Base-by-base conservation (phyloP, 345 rosid genomes). In the Linum lewisii region DNA sequence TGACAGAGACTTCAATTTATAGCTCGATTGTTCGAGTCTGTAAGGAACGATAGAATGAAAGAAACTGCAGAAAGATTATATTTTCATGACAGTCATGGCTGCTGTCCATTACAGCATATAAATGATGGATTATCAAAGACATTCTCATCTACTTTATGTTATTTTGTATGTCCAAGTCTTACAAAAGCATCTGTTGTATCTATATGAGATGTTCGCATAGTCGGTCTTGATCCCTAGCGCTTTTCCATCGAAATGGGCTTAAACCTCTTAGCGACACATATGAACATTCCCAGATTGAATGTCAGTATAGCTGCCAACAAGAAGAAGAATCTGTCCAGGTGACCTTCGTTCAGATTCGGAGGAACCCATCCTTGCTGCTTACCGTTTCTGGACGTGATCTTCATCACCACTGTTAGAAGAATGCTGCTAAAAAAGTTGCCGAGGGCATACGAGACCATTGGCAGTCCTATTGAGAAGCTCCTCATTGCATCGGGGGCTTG, bases 241-340 rank as follows among this genome's bases (percentile, higher is more conserved):
- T 71, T 66, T 60, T 69, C 78, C 24, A 75, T 11, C 0, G 63
- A 45, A 36, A 58, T 51, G 42, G 25, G 32, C 70, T 71, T 64
- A 18, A 61, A 64, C 21, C 60, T 69, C 59, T 22, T 74, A 0
- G 61, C 69, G 0, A 62, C 67, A 18, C 18, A 19, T 0, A 68
- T 29, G 52, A 62, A 75, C 19, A 68, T 24, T 10, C 21, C 69
- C 21, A 72, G 66, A 26, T 72, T 62, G 0, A 71, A 19, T 6
- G 69, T 32, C 18, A 65, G 45, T 37, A 63, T n/a, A 5, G 64
- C 60, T 42, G 82, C 75, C 2, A 66, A 23, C 4, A 77, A 16
- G n/a, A 75, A 80, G 70, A 74, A 77, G 29, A 62, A 77, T 10
- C 76, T 62, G 65, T 70, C 84, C 47, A 77, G 26, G 59, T 77